Evolutionary conservation across 768 basidiomycete genomes (phyloP).

Genomic region (Hirschioporus abietinus): DNA sequence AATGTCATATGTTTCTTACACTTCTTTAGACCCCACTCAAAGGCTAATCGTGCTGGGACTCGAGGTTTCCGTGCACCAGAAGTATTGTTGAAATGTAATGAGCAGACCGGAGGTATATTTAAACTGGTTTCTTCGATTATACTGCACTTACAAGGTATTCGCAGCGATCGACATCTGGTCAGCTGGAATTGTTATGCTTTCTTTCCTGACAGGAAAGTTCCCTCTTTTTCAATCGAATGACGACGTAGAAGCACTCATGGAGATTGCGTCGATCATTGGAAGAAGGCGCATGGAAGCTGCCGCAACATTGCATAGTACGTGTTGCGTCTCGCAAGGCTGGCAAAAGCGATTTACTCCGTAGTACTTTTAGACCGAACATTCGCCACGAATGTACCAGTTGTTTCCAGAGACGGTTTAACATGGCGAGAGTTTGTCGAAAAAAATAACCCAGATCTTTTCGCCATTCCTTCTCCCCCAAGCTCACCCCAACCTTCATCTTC

Average conservation of each 20-base stretch:
- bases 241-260: conserved; percentile 93
- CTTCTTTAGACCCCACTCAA: conserved; percentile 60
- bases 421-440: conserved; percentile 73
- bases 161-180: conserved; percentile 97
- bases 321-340: background rate
- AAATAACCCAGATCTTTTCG: conserved; percentile 58
- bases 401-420: conserved; percentile 58
- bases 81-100: conserved; percentile 88
- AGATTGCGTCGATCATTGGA: conserved; percentile 86
- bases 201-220: conserved; percentile 89
- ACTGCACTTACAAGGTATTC: background rate
- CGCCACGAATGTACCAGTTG: conserved; percentile 80
- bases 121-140: conserved; percentile 21
- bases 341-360: conserved; percentile 1
- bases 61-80: conserved; percentile 96
- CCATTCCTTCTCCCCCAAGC: conserved; percentile 13
- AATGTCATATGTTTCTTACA: background rate
- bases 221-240: conserved; percentile 92
- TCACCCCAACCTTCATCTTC: conserved; percentile 17
- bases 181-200: conserved; percentile 85
- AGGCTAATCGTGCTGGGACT: conserved; percentile 95
- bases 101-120: conserved; percentile 78
- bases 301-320: conserved; percentile 85
- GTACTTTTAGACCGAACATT: conserved; percentile 73
- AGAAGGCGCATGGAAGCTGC: conserved; percentile 75